Evolutionary conservation across 306 rosid genomes (phyloP).

Genomic region (Sicyos edulis): DNA sequence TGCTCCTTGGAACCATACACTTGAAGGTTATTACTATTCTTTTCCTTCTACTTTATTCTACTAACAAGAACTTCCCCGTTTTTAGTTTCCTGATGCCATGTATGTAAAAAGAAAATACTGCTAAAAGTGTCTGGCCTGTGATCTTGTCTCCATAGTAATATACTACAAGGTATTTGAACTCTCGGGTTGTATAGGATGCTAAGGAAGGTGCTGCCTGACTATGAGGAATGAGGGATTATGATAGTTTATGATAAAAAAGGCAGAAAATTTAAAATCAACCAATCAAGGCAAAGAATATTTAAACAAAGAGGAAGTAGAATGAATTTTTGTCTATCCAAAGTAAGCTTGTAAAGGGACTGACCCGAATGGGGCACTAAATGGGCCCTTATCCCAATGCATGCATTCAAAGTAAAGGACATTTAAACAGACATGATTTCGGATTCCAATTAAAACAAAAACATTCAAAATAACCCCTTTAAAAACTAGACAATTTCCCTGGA

Average conservation of each 20-base stretch:
- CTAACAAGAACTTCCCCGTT: not conserved
- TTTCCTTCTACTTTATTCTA: constrained; percentile 9
- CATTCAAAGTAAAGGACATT: too few relatives aligned
- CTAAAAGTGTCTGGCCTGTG: not conserved
- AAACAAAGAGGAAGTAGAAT: not conserved
- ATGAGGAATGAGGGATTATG: not conserved
- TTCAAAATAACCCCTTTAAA: too few relatives aligned
- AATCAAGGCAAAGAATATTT: not conserved
- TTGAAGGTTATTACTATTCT: constrained; percentile 52
- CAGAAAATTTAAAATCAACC: not conserved
- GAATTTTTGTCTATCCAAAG: not conserved
- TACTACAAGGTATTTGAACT: not conserved
- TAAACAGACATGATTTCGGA: too few relatives aligned
- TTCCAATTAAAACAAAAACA: too few relatives aligned
- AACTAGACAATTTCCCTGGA: too few relatives aligned
- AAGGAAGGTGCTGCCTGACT: not conserved
- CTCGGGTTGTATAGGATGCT: constrained; percentile 5
- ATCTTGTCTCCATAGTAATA: not conserved
- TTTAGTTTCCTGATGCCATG: not conserved
- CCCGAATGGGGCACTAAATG: too few relatives aligned
- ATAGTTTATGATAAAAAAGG: not conserved
- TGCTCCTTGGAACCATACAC: constrained; percentile 92
- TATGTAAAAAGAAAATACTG: not conserved
- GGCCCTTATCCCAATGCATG: too few relatives aligned
- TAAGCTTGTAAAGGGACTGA: not conserved